Conservation (phyloP, 352 stramenopile genomes). For the Phytophthora pisi region DNA sequence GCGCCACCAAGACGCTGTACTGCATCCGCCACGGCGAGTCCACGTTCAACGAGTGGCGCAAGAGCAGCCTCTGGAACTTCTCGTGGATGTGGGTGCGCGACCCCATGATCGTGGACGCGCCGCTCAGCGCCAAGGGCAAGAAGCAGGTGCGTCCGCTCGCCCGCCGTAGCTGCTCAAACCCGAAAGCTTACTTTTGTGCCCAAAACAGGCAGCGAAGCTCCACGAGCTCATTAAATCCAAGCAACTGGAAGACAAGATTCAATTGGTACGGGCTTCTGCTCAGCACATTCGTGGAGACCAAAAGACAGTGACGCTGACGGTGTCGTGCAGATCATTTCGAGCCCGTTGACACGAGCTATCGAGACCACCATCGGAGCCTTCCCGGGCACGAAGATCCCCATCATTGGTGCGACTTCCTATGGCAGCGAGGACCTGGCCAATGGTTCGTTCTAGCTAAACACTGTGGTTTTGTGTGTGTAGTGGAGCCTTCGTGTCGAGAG, state of each 20-base stretch:
- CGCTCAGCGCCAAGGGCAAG: slow-evolving; percentile 72
- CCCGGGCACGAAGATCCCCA: slow-evolving; percentile 51
- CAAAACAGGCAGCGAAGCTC: slow-evolving; percentile 46
- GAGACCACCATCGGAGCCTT: slow-evolving; percentile 80
- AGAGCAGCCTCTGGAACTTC: slow-evolving; percentile 79
- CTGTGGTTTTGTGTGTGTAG: slow-evolving; percentile 32
- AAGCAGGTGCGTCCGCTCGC: slow-evolving; percentile 51
- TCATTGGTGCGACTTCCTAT: slow-evolving; percentile 47
- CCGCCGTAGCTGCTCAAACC: not conserved
- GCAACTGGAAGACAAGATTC: slow-evolving; percentile 63
- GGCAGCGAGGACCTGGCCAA: not conserved
- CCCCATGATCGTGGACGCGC: slow-evolving; percentile 86
- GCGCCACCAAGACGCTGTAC: slow-evolving; percentile 71
- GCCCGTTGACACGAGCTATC: slow-evolving; percentile 82
- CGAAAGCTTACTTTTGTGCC: not conserved
- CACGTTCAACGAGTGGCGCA: slow-evolving; percentile 89
- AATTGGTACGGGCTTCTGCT: slow-evolving; percentile 50
- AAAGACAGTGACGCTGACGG: not conserved
- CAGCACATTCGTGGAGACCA: not conserved
- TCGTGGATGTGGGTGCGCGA: slow-evolving; percentile 87
- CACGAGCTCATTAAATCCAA: slow-evolving; percentile 42
- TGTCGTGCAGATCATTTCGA: slow-evolving; percentile 71
- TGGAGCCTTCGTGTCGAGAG: slow-evolving; percentile 76
- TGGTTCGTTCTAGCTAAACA: not conserved
- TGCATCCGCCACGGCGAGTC: slow-evolving; percentile 90